phyloP scores from a whole-genome alignment of 306 rosid genomes.

The Quercus glauca region DNA sequence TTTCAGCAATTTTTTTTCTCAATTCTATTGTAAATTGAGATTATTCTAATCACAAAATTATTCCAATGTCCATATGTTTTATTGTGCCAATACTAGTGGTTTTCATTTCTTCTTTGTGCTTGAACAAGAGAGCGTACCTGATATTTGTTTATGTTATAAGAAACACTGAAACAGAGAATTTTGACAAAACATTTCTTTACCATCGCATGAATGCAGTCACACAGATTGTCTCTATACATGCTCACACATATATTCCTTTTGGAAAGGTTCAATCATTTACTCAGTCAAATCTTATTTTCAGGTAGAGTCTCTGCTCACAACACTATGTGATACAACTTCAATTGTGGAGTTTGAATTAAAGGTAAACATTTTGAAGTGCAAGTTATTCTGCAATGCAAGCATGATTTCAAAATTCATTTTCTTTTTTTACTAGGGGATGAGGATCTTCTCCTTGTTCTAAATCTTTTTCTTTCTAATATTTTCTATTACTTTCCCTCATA shows the following conservation, averaged over 20 bases:
- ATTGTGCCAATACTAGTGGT: not conserved
- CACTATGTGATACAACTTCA: slow-evolving; percentile 70
- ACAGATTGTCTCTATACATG: not conserved
- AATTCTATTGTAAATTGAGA: not conserved
- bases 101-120: not conserved
- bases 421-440: slow-evolving; percentile 8
- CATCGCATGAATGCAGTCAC: not conserved
- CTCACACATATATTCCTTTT: slow-evolving; percentile 7
- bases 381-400: slow-evolving; percentile 4
- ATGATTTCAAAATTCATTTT: not conserved
- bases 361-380: slow-evolving; percentile 46
- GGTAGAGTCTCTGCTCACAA: slow-evolving; percentile 68
- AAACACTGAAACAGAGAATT: not conserved
- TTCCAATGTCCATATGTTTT: not conserved
- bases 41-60: not conserved
- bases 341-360: slow-evolving; percentile 65
- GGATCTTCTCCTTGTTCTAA: not conserved
- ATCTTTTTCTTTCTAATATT: slow-evolving; percentile 15
- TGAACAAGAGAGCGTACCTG: not conserved
- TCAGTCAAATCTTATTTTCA: slow-evolving; percentile 36
- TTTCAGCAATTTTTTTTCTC: not conserved
- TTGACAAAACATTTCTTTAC: not conserved
- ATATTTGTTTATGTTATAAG: not conserved
- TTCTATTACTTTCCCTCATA: slow-evolving; percentile 13
- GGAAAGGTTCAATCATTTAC: slow-evolving; percentile 8